Evolutionary conservation across 495 filamentous ascomycete species (phyloP), one percentile per base, ranked within the genome.

Genomic region (Aspergillus saccharolyticus): DNA sequence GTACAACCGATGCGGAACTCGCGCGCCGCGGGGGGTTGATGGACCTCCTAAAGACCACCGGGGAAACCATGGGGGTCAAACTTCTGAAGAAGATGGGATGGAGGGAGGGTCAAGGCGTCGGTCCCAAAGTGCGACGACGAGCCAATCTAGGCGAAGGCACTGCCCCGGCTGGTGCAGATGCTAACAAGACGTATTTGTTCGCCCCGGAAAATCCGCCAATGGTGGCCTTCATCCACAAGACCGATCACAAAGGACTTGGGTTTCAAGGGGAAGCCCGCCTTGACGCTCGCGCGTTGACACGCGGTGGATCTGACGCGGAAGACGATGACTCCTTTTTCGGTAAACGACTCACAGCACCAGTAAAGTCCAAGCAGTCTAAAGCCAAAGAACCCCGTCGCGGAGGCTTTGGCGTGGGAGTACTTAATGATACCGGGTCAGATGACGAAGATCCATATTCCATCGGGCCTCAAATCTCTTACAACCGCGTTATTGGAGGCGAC

Each of bases 361-460:
- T 54, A n/a, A 72, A 74, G 48, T 49, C 62, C 16, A 68, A 66
- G 49, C 56, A 63, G 56, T 68, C 73, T 28, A 78, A 78, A 52
- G 75, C 78, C 15, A 81, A 82, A 42, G 80, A 74, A 52, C 68
- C 80, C 17, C 70, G 63, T 7, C 80, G 81, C 25, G 82, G 85
- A 48, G 89, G 86, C 0, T 90, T 98, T 48, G 94, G 94, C 0
- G 87, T 95, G 15, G 94, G 94, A 3, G 76, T 97, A 19, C 70
- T 98, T 52, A 98, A 97, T 64, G 94, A 97, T 58, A 96, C 86
- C 17, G 93, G 91, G 3, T 97, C 94, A n/a, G 94, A 97, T 63
- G 92, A 97, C 54, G 94, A 97, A 65, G 95, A 97, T 64, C 89
- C 89, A 0, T 97, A 97, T 72, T 89, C 89, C 46, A 82, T 97